A percentile compares a stretch with the other conserved stretches of the same genome.
Conservation (phyloP, 306 rosid species). For the Quercus bicolor region DNA sequence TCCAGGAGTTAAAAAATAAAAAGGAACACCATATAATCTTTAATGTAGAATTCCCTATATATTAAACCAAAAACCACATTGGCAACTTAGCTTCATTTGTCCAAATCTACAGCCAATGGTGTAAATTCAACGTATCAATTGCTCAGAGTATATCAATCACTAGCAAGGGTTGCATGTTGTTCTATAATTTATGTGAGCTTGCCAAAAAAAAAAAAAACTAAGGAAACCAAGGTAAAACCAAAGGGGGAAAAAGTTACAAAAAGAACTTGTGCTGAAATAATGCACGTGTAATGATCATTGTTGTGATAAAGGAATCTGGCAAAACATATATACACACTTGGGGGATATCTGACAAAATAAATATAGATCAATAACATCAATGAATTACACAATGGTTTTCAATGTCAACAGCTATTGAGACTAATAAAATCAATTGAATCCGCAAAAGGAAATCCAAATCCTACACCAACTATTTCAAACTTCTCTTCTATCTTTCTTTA, state of each 20-base stretch:
- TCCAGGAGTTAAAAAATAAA: background rate
- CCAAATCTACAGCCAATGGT: background rate
- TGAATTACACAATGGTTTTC: background rate
- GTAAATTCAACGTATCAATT: too few species aligned
- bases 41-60: background rate
- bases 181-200: too few species aligned
- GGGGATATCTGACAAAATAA: background rate
- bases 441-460: background rate
- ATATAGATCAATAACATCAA: background rate
- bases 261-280: background rate
- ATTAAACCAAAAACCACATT: background rate
- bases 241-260: too few species aligned
- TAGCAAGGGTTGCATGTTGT: too few species aligned
- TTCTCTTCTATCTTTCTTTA: background rate
- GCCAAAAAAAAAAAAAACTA: too few species aligned
- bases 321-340: background rate
- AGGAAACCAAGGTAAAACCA: too few species aligned
- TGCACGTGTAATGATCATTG: background rate
- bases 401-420: background rate
- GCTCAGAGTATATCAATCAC: too few species aligned
- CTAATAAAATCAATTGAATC: background rate
- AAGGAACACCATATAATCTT: background rate
- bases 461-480: background rate
- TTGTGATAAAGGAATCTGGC: background rate
- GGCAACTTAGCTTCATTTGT: background rate